Base-by-base conservation (phyloP, 2,329 filamentous ascomycete species). In the Cadophora malorum region DNA sequence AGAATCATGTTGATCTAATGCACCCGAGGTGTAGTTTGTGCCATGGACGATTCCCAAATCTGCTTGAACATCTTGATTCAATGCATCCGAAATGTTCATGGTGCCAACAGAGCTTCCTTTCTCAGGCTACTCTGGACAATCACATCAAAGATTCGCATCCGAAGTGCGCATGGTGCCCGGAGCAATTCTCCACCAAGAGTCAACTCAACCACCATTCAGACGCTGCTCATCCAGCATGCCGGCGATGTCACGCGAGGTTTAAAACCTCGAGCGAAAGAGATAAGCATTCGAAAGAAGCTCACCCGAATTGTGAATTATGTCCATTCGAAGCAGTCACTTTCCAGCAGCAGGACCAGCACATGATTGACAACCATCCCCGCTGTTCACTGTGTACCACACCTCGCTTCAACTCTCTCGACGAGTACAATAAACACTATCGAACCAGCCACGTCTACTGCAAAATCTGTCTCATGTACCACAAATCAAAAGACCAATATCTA, bases 341-440 rank as follows among this genome's bases (percentile, higher is more conserved):
- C 6, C 52, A 47, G 28, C 50, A 64, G 21, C 50, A 56, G 25
- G 63, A 64, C 4, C 52, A 64, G 14, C 63, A 64, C n/a, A 64
- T 64, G 63, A 21, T 25, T 14, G 31, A 33, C n/a, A 5, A 53
- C 19, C 63, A 64, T 56, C 63, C 63, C 19, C 23, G 53, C 2
- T 64, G 63, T 31, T 47, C 52, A 6, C 53, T 55, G 2, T 64
- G 63, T 31, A 49, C 50, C 23, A 49, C 31, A 12, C 33, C 50
- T 9, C 63, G 63, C 12, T 64, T 56, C 41, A 64, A 56, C 23
- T 64, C 63, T 5, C 14, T 58, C 6, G 50, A 64, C 10, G 63
- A 64, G 4, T 64, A 64, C 63, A 64, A 64, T n/a, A 41, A 64
- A 28, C 63, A 64, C 38, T 64, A 49, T n/a, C 21, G 25, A 31